Evolutionary conservation across 139 green algal genomes (phyloP).

Genomic region (Chloropicon primus): DNA sequence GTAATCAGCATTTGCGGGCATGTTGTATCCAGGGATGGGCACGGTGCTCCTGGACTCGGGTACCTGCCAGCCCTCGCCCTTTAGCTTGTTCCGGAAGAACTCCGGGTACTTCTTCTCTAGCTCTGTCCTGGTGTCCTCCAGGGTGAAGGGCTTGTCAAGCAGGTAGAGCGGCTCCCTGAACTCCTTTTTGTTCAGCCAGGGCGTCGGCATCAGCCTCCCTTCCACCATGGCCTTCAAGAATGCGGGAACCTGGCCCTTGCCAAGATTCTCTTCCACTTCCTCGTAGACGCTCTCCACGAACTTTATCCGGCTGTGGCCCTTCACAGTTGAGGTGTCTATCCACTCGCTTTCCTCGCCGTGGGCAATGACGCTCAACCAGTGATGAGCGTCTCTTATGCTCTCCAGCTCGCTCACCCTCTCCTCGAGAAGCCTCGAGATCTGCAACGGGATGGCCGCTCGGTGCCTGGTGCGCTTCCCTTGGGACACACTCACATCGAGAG

Average conservation of each 20-base stretch:
- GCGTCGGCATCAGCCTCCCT: background rate
- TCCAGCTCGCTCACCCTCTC: background rate
- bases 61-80: constrained; percentile 13
- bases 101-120: constrained; percentile 42
- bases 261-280: background rate
- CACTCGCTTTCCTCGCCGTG: background rate
- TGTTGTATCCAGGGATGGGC: constrained; percentile 33
- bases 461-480: background rate
- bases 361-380: background rate
- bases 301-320: background rate
- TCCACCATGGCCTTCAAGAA: background rate
- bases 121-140: constrained; percentile 40
- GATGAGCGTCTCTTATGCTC: background rate
- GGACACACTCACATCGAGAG: constrained; percentile 13
- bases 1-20: background rate
- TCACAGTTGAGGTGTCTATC: background rate
- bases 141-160: background rate
- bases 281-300: background rate
- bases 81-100: constrained; percentile 40
- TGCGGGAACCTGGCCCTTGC: background rate
- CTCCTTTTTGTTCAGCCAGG: background rate
- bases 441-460: too few relatives aligned
- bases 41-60: constrained; percentile 16
- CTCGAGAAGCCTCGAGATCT: background rate
- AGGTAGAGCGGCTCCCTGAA: background rate